phyloP scores from a whole-genome alignment of 2,329 filamentous ascomycete species.

The Colletotrichum kahawae region DNA sequence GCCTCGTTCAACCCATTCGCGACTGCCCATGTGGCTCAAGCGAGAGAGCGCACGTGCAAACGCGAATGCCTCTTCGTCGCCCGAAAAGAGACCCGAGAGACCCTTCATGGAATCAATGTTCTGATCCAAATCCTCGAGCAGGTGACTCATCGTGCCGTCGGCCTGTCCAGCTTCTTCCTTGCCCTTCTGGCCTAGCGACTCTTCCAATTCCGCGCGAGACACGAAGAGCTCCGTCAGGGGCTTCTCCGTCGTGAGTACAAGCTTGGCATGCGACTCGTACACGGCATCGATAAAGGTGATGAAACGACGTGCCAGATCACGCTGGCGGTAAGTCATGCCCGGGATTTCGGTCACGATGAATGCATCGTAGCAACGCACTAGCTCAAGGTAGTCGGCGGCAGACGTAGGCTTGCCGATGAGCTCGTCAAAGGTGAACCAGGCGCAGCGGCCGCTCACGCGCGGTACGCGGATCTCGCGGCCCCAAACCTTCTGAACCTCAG shows the following conservation, averaged over 20 bases:
- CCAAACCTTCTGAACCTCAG: constrained; percentile 86
- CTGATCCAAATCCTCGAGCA: constrained; percentile 88
- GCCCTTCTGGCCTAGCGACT: constrained; percentile 53
- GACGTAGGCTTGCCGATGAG: constrained; percentile 88
- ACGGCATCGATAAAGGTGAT: constrained; percentile 98
- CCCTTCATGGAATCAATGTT: constrained; percentile 86
- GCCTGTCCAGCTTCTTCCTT: constrained; percentile 39
- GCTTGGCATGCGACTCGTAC: constrained; percentile 91
- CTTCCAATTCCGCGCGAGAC: constrained; percentile 70
- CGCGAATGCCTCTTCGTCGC: constrained; percentile 95
- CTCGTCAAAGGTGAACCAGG: constrained; percentile 92
- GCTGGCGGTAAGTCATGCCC: constrained; percentile 84
- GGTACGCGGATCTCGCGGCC: constrained; percentile 89
- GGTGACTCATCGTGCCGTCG: constrained; percentile 74
- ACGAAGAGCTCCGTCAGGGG: constrained; percentile 88
- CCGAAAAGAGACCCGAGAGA: constrained; percentile 80
- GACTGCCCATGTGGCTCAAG: constrained; percentile 90
- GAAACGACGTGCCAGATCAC: constrained; percentile 89
- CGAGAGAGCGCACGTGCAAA: constrained; percentile 89
- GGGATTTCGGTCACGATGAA: constrained; percentile 93
- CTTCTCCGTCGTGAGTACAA: constrained; percentile 89
- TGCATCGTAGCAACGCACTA: constrained; percentile 87
- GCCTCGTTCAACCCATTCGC: constrained; percentile 91
- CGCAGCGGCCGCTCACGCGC: constrained; percentile 83
- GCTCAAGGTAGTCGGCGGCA: constrained; percentile 93